Conservation (phyloP, 2,329 filamentous ascomycete species). For the Aspergillus amoenus region DNA sequence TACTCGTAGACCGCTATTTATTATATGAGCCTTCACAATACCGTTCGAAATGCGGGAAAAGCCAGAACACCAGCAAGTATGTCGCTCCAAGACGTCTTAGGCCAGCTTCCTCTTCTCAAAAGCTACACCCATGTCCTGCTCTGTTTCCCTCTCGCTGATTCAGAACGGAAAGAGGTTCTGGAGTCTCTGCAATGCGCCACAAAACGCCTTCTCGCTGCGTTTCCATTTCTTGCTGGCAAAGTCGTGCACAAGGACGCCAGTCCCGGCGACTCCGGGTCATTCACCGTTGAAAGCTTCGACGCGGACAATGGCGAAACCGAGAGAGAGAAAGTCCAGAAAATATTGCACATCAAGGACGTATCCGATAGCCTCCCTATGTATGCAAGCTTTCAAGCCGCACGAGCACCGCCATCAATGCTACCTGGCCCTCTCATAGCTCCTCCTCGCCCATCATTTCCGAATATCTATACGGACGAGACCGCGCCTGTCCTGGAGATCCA, state of each 20-base stretch:
- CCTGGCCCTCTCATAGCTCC: constrained; percentile 29
- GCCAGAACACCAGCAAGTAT: not conserved
- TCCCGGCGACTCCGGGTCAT: constrained; percentile 10
- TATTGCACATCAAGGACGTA: constrained; percentile 15
- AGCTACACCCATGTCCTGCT: constrained; percentile 23
- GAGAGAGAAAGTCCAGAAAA: not conserved
- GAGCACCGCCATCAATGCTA: constrained; percentile 31
- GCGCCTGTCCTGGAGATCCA: constrained; percentile 27
- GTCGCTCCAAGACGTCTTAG: constrained; percentile 20
- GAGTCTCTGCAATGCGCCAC: constrained; percentile 11
- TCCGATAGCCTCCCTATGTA: constrained; percentile 2
- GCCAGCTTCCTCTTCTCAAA: constrained; percentile 23
- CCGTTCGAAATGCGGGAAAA: not conserved
- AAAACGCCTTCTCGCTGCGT: constrained; percentile 7
- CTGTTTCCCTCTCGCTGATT: constrained; percentile 16
- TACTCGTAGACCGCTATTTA: not conserved
- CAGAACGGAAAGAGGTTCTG: constrained; percentile 1
- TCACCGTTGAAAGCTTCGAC: constrained; percentile 8
- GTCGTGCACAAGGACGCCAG: constrained; percentile 14
- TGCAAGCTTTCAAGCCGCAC: constrained; percentile 1
- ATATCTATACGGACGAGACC: constrained; percentile 21
- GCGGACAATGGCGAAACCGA: not conserved
- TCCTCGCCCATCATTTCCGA: constrained; percentile 26
- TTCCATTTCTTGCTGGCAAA: constrained; percentile 18
- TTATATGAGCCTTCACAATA: not conserved